Conservation (phyloP, 1,284 basidiomycete species). For the Ustilago esculenta region DNA sequence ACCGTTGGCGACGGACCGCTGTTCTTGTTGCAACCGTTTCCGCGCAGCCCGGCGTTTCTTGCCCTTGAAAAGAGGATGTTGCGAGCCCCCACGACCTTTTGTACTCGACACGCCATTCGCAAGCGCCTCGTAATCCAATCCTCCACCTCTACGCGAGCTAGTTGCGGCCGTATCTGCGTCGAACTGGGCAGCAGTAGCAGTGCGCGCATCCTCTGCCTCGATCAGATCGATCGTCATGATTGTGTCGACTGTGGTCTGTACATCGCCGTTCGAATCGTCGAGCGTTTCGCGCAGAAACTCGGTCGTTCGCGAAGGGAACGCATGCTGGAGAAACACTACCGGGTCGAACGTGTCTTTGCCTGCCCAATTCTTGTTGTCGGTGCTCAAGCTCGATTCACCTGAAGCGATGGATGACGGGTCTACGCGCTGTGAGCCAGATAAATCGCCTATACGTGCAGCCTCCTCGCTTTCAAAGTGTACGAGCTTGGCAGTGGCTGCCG, state of each 20-base stretch:
- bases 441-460: conserved; percentile 8
- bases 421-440: conserved; percentile 15
- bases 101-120: conserved; percentile 15
- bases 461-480: conserved; percentile 2
- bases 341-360: conserved; percentile 29
- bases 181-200: conserved; percentile 12
- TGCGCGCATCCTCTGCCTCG: conserved; percentile 41
- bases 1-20: conserved; percentile 8
- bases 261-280: conserved; percentile 37
- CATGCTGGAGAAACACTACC: conserved; percentile 47
- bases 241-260: conserved; percentile 52
- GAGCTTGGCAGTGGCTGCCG: not conserved
- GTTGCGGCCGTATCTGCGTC: not conserved
- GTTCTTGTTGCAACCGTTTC: conserved; percentile 34
- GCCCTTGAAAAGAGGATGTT: conserved; percentile 22
- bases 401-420: conserved; percentile 11
- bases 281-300: conserved; percentile 50
- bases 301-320: conserved; percentile 46
- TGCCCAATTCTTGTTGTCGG: not conserved
- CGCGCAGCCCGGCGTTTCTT: conserved; percentile 48
- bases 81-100: not conserved
- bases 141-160: conserved; percentile 7
- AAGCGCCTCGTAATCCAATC: conserved; percentile 52
- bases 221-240: conserved; percentile 56
- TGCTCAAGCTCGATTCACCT: conserved; percentile 3